Base-by-base conservation (phyloP, 1,284 basidiomycete species). In the Ustilago esculenta region DNA sequence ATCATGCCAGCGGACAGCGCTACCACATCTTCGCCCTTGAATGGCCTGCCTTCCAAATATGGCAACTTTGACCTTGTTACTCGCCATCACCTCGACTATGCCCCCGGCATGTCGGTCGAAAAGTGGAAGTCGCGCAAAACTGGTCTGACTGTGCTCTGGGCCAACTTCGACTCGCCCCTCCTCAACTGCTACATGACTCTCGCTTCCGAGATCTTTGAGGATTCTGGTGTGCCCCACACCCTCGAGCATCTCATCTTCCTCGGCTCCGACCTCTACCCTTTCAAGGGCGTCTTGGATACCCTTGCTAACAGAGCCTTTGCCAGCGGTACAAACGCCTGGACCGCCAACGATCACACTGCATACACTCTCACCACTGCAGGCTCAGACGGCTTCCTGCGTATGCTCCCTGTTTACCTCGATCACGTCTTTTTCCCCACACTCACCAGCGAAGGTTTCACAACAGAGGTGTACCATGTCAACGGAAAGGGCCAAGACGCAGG, bases 321-420 rank as follows among this genome's bases (percentile, higher is more conserved):
- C 11, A 90, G 92, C 43, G 77, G 81, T 61, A 98, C 95, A 7
- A 87, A 87, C 70, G 87, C 87, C 2, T 86, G 87, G 87, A 87
- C 86, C 15, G 85, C 84, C 10, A 85, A 84, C 59, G 85, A 86
- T 52, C 78, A 82, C 61, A 83, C 73, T 18, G 92, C 92, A 8
- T 99, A 98, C 83, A 98, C 95, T 1, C 90, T 96, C 66, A 91
- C 92, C n/a, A 98, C 95, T 3, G 96, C 96, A 15, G 96, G 96
- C 58, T 90, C 90, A 59, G 92, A 96, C 78, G 96, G 96, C 2
- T 98, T 99, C 82, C 85, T 98, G 35, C 91, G 94, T 75, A 87
- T 98, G 61, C 85, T 98, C 18, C 95, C 95, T 33, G 90, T 98
- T 69, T 99, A 94, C 81, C 86, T 98, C 35, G 96, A 99, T 83